Evolutionary conservation across 257 asterid genomes (phyloP).

Genomic region (Misopates orontium): DNA sequence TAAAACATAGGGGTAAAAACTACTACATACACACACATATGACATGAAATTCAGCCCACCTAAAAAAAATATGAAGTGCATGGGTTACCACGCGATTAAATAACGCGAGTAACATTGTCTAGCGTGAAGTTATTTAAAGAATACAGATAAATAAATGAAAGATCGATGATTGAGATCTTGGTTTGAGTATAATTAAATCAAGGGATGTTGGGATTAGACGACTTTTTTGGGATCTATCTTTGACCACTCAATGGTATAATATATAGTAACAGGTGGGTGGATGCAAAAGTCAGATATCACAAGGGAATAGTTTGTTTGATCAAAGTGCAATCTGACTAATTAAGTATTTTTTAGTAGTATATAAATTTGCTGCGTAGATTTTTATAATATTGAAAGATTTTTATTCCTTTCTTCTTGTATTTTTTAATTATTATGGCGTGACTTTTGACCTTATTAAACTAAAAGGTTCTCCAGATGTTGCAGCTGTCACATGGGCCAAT

Average conservation of each 20-base stretch:
- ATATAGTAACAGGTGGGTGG: constrained; percentile 31
- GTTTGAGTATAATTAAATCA: constrained; percentile 30
- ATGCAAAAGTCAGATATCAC: constrained; percentile 33
- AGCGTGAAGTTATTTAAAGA: too few relatives aligned
- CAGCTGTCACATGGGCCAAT: constrained; percentile 28
- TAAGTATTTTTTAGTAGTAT: neutral
- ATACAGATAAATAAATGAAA: neutral
- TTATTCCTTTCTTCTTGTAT: neutral
- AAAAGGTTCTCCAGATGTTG: constrained; percentile 17
- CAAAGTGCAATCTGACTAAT: constrained; percentile 29
- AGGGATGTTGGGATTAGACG: constrained; percentile 35
- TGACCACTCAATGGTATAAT: constrained; percentile 27
- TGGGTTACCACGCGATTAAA: too few relatives aligned
- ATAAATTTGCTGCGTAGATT: neutral
- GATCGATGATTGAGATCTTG: constrained; percentile 17
- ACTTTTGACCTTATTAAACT: constrained; percentile 24
- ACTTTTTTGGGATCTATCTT: constrained; percentile 21
- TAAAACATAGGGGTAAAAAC: too few relatives aligned
- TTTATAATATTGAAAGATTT: neutral
- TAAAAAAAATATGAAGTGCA: too few relatives aligned
- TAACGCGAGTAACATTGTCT: too few relatives aligned
- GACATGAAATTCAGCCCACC: too few relatives aligned
- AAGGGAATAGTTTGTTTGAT: constrained; percentile 17
- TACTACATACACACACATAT: too few relatives aligned
- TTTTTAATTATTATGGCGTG: neutral